phyloP scores from a whole-genome alignment of 1,284 basidiomycete genomes.

The Ceratobasidium sp. region DNA sequence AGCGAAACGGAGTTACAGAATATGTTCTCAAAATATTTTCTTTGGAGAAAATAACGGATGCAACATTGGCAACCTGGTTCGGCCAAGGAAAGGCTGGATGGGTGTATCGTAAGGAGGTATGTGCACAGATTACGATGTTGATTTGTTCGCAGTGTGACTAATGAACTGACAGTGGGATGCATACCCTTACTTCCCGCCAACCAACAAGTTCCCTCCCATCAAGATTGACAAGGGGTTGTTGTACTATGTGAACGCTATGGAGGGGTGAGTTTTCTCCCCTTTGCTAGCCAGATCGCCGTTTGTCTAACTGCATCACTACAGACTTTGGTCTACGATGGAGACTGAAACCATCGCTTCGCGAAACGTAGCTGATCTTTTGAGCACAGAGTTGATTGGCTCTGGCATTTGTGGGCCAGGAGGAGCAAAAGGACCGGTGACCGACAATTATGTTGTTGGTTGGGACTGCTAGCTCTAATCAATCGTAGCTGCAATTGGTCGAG shows the following conservation, averaged over 20 bases:
- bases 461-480: slow-evolving; percentile 49
- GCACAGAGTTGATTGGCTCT: slow-evolving; percentile 74
- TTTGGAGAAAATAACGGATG: slow-evolving; percentile 70
- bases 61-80: slow-evolving; percentile 77
- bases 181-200: slow-evolving; percentile 79
- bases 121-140: too few relatives aligned
- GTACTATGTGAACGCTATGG: slow-evolving; percentile 87
- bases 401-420: slow-evolving; percentile 66
- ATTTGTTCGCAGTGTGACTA: too few relatives aligned
- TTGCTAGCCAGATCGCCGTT: slow-evolving; percentile 22
- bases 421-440: slow-evolving; percentile 44
- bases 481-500: too few relatives aligned
- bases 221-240: slow-evolving; percentile 81
- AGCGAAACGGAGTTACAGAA: slow-evolving; percentile 60
- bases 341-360: slow-evolving; percentile 87
- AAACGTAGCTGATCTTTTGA: slow-evolving; percentile 83
- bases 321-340: slow-evolving; percentile 90
- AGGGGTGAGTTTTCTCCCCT: slow-evolving; percentile 69
- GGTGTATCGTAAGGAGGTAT: slow-evolving; percentile 76
- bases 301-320: slow-evolving; percentile 53
- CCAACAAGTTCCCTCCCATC: slow-evolving; percentile 77
- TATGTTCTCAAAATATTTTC: slow-evolving; percentile 93
- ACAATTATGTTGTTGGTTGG: slow-evolving; percentile 51
- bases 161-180: slow-evolving; percentile 73
- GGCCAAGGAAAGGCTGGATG: slow-evolving; percentile 76